These are phyloP conservation scores for Phytophthora crassamura DNA, from an alignment of 352 stramenopile species.

Conservation along the genomic window DNA sequence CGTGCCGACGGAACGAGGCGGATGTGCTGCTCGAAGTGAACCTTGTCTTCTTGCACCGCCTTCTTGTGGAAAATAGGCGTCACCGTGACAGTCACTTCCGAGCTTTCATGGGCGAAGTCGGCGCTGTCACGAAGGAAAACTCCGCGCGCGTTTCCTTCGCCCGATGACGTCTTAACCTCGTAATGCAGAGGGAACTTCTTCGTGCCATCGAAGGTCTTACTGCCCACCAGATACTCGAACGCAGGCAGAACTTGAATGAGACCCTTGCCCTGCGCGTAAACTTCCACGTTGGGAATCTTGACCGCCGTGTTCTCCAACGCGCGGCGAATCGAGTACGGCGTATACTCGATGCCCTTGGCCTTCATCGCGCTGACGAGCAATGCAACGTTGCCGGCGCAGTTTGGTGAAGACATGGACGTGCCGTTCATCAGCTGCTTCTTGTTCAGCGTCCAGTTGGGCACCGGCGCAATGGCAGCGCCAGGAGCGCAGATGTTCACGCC, in stretches of 20 bases:
- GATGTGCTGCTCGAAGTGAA: conserved; percentile 91
- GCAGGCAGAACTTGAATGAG: conserved; percentile 84
- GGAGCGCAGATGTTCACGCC: conserved; percentile 94
- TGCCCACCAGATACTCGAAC: conserved; percentile 64
- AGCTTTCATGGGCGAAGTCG: conserved; percentile 81
- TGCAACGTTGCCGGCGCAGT: conserved; percentile 94
- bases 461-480: conserved; percentile 93
- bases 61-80: conserved; percentile 91
- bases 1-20: conserved; percentile 77
- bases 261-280: conserved; percentile 81
- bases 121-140: conserved; percentile 84
- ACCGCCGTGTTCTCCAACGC: conserved; percentile 89
- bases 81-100: conserved; percentile 86
- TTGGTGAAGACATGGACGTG: conserved; percentile 96
- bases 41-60: conserved; percentile 77
- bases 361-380: conserved; percentile 94
- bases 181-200: conserved; percentile 66
- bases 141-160: conserved; percentile 60
- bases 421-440: conserved; percentile 98
- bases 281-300: conserved; percentile 66
- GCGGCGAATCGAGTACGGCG: conserved; percentile 88
- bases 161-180: conserved; percentile 55
- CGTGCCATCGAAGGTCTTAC: conserved; percentile 71
- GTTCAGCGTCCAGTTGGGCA: conserved; percentile 96
- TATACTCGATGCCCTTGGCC: conserved; percentile 76